These are phyloP conservation scores for Omphalea diandra DNA, from an alignment of 441 rosid species.

Conservation along the genomic window DNA sequence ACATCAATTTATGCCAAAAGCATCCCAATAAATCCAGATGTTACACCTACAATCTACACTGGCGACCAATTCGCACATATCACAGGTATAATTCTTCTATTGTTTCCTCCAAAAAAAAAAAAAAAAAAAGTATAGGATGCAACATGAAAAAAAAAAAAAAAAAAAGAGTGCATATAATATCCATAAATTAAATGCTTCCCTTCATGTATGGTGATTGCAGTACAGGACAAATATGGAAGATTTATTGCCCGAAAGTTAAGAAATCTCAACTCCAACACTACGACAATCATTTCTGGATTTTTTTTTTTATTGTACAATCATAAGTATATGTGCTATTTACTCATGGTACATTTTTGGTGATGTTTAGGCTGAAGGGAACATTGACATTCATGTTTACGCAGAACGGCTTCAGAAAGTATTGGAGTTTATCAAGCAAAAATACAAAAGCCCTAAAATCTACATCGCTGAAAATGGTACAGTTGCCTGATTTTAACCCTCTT, in stretches of 20 bases:
- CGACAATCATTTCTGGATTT: not conserved
- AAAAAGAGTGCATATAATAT: too few relatives aligned
- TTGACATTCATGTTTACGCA: conserved; percentile 25
- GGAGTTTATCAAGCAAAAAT: conserved; percentile 22
- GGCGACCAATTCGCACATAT: conserved; percentile 19
- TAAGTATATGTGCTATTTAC: not conserved
- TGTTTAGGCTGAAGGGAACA: conserved; percentile 26
- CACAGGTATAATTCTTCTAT: conserved; percentile 28
- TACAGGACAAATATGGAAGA: conserved; percentile 31
- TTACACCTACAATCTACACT: conserved; percentile 21
- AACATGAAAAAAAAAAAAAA: too few relatives aligned
- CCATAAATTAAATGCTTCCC: not conserved
- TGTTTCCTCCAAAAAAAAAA: too few relatives aligned
- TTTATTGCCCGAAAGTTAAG: conserved; percentile 36
- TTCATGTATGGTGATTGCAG: conserved; percentile 7
- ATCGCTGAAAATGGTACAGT: conserved; percentile 43
- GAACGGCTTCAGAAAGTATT: conserved; percentile 31
- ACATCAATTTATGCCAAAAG: conserved; percentile 31
- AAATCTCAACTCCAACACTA: not conserved
- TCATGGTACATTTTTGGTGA: not conserved
- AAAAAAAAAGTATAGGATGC: too few relatives aligned
- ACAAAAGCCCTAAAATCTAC: conserved; percentile 30
- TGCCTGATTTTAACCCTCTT: not conserved
- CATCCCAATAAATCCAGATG: conserved; percentile 22
- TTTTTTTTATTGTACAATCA: too few relatives aligned